Evolutionary conservation across 208 protist genomes (phyloP).

Genomic region (Phytomonas sp.): DNA sequence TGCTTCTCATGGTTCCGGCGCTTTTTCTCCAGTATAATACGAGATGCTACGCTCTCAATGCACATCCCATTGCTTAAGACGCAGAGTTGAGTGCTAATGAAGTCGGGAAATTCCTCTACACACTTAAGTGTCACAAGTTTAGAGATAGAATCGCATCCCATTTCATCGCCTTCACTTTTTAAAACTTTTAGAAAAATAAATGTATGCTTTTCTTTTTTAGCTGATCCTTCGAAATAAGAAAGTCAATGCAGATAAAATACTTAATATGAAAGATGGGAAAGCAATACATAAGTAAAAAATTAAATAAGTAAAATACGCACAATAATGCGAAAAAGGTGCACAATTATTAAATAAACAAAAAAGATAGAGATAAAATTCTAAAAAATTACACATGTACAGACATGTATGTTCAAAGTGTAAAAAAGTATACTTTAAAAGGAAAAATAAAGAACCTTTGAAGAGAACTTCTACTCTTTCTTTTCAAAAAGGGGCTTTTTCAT

Average conservation of each 20-base stretch:
- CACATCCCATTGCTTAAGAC: conserved; percentile 59
- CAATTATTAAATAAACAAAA: conserved; percentile 1
- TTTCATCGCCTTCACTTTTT: not conserved
- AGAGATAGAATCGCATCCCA: not conserved
- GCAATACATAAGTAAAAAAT: not conserved
- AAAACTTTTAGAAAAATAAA: not conserved
- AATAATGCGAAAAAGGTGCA: conserved; percentile 3
- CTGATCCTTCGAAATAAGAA: not conserved
- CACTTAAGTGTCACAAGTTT: not conserved
- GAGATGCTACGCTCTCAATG: conserved; percentile 36
- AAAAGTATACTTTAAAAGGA: not conserved
- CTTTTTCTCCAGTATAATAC: conserved; percentile 14
- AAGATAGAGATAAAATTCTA: conserved; percentile 6
- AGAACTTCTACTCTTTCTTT: conserved; percentile 51
- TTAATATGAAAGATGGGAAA: not conserved
- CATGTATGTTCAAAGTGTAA: not conserved
- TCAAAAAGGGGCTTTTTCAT: conserved; percentile 11
- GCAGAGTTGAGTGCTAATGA: conserved; percentile 50
- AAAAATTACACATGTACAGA: conserved; percentile 2
- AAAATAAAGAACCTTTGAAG: not conserved
- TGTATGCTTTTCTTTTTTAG: not conserved
- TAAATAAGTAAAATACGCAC: conserved; percentile 9
- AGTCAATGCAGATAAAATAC: not conserved
- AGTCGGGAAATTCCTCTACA: conserved; percentile 17
- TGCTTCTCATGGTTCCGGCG: conserved; percentile 10